A percentile compares a stretch with the other conserved stretches of the same genome.
Evolutionary conservation across 352 stramenopile species (phyloP).

Genomic region (Phytophthora vignae): DNA sequence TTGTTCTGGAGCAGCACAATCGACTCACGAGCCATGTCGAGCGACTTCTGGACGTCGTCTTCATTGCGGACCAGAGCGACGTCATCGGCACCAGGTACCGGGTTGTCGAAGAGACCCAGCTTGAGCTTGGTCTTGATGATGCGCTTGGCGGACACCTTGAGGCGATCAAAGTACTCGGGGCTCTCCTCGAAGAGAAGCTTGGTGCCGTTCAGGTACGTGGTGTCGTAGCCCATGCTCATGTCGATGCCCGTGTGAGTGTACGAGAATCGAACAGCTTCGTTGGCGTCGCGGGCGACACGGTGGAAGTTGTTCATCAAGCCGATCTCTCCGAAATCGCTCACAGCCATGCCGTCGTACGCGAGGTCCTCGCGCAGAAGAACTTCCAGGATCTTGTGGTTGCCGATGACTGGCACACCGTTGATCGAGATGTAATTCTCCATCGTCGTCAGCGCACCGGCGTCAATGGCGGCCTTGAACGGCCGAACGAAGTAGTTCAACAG

Average conservation of each 20-base stretch:
- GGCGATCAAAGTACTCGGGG: neutral
- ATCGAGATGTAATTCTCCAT: slow-evolving; percentile 2
- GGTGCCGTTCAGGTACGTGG: slow-evolving; percentile 1
- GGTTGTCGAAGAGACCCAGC: neutral
- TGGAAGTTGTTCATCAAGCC: neutral
- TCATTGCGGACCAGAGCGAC: neutral
- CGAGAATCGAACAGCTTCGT: neutral
- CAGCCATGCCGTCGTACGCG: neutral
- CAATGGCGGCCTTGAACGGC: neutral
- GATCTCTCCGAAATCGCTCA: neutral
- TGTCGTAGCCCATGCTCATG: slow-evolving; percentile 22
- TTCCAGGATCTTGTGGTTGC: neutral
- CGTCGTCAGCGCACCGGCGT: neutral
- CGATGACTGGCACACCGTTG: neutral
- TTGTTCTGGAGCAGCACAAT: neutral
- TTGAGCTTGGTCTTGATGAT: slow-evolving; percentile 18
- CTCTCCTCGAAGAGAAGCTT: neutral
- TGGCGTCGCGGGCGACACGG: neutral
- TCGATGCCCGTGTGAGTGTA: neutral
- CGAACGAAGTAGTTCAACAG: neutral
- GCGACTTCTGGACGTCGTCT: neutral
- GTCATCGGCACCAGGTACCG: neutral
- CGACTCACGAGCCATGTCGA: neutral
- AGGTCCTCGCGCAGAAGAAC: neutral
- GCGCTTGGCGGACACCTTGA: neutral